phyloP scores from a whole-genome alignment of 345 rosid species.

The Microthlaspi erraticum region DNA sequence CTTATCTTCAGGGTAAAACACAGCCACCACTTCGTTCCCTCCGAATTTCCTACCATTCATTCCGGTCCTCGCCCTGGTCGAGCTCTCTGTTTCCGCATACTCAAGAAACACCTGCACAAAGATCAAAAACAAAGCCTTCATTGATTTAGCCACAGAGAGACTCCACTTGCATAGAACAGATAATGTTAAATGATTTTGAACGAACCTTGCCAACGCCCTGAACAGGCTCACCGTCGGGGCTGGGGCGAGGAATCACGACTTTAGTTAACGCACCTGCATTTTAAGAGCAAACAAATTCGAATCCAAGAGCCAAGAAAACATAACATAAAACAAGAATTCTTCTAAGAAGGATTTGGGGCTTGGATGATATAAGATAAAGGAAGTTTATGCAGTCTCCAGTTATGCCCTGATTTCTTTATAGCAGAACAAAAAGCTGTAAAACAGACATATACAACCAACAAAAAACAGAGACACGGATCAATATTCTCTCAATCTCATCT shows the following conservation, averaged over 20 bases:
- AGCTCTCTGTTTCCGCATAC: slow-evolving; percentile 65
- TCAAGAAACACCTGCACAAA: slow-evolving; percentile 68
- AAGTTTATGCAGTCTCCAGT: slow-evolving; percentile 68
- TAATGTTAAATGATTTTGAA: slow-evolving; percentile 22
- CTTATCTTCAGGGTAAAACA: slow-evolving; percentile 66
- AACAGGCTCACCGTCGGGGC: slow-evolving; percentile 49
- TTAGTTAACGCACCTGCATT: slow-evolving; percentile 80
- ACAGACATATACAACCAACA: slow-evolving; percentile 65
- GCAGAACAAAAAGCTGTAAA: slow-evolving; percentile 72
- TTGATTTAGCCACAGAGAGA: neutral
- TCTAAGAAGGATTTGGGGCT: slow-evolving; percentile 8
- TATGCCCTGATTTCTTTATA: slow-evolving; percentile 71
- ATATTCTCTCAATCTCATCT: slow-evolving; percentile 36
- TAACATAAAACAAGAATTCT: neutral
- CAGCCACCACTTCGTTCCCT: slow-evolving; percentile 71
- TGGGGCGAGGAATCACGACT: slow-evolving; percentile 80
- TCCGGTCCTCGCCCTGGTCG: slow-evolving; percentile 61
- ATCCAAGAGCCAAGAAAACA: slow-evolving; percentile 27
- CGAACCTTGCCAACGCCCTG: slow-evolving; percentile 72
- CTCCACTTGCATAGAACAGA: neutral
- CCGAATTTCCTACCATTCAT: slow-evolving; percentile 83
- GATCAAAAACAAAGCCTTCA: neutral
- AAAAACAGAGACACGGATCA: slow-evolving; percentile 44
- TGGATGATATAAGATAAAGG: slow-evolving; percentile 48
- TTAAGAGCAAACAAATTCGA: slow-evolving; percentile 50